These are phyloP conservation scores for Saccharum hybrid DNA, from an alignment of 202 grass and related monocot genomes.

Conservation along the genomic window DNA sequence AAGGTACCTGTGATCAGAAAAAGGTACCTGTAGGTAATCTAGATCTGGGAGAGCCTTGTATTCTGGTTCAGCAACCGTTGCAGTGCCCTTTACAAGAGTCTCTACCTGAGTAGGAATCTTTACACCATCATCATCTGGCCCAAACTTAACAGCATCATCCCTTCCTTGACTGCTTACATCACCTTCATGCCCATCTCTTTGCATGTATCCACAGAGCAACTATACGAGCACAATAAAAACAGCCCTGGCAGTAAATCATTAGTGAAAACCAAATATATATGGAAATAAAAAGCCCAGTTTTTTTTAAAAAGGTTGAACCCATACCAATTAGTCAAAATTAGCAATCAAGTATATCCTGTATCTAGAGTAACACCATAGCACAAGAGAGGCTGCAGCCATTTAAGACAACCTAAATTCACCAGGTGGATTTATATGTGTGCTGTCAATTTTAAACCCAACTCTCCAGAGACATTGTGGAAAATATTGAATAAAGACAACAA, in stretches of 20 bases:
- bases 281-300: slow-evolving; percentile 2
- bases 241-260: slow-evolving; percentile 96
- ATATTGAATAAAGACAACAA: slow-evolving; percentile 2
- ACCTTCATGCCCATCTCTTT: slow-evolving; percentile 51
- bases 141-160: slow-evolving; percentile 50
- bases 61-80: slow-evolving; percentile 64
- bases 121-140: slow-evolving; percentile 57
- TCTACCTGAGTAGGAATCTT: slow-evolving; percentile 77
- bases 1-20: slow-evolving; percentile 52
- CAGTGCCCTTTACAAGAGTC: slow-evolving; percentile 68
- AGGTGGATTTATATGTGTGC: neutral
- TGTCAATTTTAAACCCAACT: neutral
- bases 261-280: slow-evolving; percentile 88
- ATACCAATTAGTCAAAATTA: slow-evolving; percentile 14
- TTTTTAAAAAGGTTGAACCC: slow-evolving; percentile 18
- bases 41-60: slow-evolving; percentile 85
- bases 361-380: neutral
- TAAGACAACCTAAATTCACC: slow-evolving; percentile 18
- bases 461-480: neutral
- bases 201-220: slow-evolving; percentile 68
- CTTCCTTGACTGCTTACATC: slow-evolving; percentile 50
- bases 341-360: neutral
- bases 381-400: neutral
- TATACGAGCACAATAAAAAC: slow-evolving; percentile 94
- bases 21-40: slow-evolving; percentile 62